Base-by-base conservation (phyloP, 1,139 yeast species). In the Pichia sp. region DNA sequence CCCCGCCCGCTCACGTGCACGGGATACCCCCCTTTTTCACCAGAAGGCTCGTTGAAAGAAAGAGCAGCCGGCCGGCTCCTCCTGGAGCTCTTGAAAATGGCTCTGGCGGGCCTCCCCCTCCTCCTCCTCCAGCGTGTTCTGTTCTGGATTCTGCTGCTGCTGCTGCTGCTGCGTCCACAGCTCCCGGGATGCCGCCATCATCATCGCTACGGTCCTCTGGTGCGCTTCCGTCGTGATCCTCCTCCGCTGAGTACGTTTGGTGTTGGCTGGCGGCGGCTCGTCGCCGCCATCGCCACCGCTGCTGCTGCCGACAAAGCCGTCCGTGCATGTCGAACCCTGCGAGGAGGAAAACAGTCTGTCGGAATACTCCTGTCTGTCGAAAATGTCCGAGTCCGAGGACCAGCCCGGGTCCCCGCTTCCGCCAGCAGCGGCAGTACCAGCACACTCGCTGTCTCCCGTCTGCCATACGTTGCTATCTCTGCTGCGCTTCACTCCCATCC, bases 161-260 rank as follows among this genome's bases (percentile, higher is more conserved):
- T 41, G 16, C 6, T 19, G 31, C 3, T 36, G 41, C 13, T 19
- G 10, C 4, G 13, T 23, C 50, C 46, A 36, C 47, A 49, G 38
- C 10, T 41, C 30, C 29, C 43, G 57, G 2, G 69, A 53, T 11
- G 71, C 69, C 13, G 58, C 50, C 71, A 69, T 67, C 69, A 68
- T 62, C 51, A 68, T 13, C 3, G 53, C 47, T 1, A 68, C 57
- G 1, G 72, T 69, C 8, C 50, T 55, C 30, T 64, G 55, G 29
- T 58, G 61, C 5, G 36, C 50, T 41, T 58, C 61, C 1, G 56
- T 50, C 13, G 57, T 54, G 30, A 57, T 54, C 15, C 41, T 52
- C 23, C 8, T 13, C 2, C 15, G 32, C 16, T 56, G 58, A 2
- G 19, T 23, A 15, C 53, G 49, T 49, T 55, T 55, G 2, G 6